Percentiles rank a stretch among this genome's conserved stretches.
These are phyloP conservation scores for Leishmania tropica DNA, from an alignment of 208 protist species.

Conservation along the genomic window DNA sequence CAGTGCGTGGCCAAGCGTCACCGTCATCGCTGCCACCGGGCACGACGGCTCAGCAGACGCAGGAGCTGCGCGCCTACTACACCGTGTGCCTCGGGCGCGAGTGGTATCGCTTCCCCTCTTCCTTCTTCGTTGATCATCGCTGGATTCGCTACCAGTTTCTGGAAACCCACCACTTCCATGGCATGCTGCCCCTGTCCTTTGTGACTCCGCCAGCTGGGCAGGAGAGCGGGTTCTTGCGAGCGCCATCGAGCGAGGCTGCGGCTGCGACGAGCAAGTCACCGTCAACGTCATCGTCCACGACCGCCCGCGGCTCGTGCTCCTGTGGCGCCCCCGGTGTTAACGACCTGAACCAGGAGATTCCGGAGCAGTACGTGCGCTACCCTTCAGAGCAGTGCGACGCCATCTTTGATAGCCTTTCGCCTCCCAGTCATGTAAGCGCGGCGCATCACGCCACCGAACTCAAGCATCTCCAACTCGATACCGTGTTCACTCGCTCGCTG, in stretches of 20 bases:
- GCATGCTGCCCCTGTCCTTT: constrained; percentile 52
- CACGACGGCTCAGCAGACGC: constrained; percentile 11
- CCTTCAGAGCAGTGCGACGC: constrained; percentile 44
- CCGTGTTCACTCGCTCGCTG: constrained; percentile 32
- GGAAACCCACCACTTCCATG: constrained; percentile 30
- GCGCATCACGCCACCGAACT: constrained; percentile 3
- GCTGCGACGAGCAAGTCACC: background rate
- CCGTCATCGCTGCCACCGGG: background rate
- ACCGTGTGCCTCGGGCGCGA: constrained; percentile 93
- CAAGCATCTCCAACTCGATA: constrained; percentile 15
- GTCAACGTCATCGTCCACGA: too few species aligned
- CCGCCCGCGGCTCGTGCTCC: constrained; percentile 29
- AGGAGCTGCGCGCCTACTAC: constrained; percentile 26
- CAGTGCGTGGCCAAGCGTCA: background rate
- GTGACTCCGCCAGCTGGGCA: background rate
- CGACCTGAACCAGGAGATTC: constrained; percentile 53
- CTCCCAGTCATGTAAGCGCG: constrained; percentile 4
- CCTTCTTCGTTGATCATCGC: constrained; percentile 83
- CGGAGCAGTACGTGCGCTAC: constrained; percentile 55
- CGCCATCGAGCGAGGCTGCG: background rate
- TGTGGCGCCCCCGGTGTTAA: constrained; percentile 48
- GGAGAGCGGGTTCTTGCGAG: constrained; percentile 12
- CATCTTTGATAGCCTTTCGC: constrained; percentile 50
- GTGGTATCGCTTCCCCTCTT: constrained; percentile 95
- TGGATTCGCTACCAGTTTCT: constrained; percentile 48